Evolutionary conservation across 495 filamentous ascomycete species (phyloP).

Genomic region (Viridothelium virens): DNA sequence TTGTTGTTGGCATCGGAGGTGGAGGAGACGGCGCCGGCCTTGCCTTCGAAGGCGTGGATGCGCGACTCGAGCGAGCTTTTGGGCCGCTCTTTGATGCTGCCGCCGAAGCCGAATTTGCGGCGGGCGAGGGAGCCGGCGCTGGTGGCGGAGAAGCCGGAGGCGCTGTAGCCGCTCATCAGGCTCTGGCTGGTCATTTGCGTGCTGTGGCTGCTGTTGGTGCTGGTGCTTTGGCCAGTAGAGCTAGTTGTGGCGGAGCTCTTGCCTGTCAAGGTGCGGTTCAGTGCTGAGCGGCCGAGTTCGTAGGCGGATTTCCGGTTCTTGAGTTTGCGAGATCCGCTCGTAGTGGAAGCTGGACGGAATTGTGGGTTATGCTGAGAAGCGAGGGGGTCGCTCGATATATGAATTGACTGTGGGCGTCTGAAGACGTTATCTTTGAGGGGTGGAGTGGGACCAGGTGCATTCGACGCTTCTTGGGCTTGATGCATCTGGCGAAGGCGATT

Average conservation of each 20-base stretch:
- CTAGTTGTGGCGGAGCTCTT: slow-evolving; percentile 71
- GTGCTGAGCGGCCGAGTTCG: slow-evolving; percentile 61
- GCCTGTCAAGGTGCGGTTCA: slow-evolving; percentile 74
- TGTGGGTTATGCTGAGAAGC: slow-evolving; percentile 37
- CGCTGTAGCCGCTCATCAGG: slow-evolving; percentile 87
- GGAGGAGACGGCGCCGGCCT: not conserved
- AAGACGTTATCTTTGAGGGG: slow-evolving; percentile 45
- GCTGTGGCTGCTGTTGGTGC: slow-evolving; percentile 62
- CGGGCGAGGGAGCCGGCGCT: slow-evolving; percentile 88
- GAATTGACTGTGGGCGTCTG: slow-evolving; percentile 43
- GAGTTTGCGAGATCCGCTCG: slow-evolving; percentile 36
- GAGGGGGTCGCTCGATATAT: slow-evolving; percentile 42
- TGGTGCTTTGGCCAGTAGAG: slow-evolving; percentile 62
- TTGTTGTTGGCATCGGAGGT: not conserved
- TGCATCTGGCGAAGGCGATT: slow-evolving; percentile 64
- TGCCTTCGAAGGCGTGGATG: slow-evolving; percentile 31
- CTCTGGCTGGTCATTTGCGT: slow-evolving; percentile 74
- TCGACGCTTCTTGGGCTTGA: slow-evolving; percentile 39
- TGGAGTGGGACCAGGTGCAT: slow-evolving; percentile 34
- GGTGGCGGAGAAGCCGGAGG: slow-evolving; percentile 84
- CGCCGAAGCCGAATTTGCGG: slow-evolving; percentile 43
- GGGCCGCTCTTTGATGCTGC: slow-evolving; percentile 42
- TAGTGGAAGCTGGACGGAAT: slow-evolving; percentile 25
- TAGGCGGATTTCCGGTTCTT: slow-evolving; percentile 71
- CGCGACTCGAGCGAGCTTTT: slow-evolving; percentile 45